These are phyloP conservation scores for Oxytropis ochrocephala DNA, from an alignment of 306 rosid species.

Conservation along the genomic window DNA sequence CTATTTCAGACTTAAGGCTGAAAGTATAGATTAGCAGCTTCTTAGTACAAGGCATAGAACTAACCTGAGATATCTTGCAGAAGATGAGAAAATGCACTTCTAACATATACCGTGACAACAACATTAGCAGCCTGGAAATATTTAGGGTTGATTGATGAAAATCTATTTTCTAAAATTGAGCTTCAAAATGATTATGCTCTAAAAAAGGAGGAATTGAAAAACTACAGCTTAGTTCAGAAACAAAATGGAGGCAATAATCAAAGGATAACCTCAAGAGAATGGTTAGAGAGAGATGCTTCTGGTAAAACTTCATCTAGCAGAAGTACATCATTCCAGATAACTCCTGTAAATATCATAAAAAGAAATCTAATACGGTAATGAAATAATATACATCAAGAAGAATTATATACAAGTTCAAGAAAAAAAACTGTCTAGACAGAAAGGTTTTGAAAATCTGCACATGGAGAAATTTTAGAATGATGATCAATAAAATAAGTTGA, in stretches of 20 bases:
- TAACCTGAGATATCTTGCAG: conserved; percentile 60
- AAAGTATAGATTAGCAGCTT: conserved; percentile 16
- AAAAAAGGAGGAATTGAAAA: conserved; percentile 8
- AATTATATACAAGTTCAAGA: neutral
- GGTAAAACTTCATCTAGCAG: conserved; percentile 63
- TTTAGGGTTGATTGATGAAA: conserved; percentile 17
- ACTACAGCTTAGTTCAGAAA: conserved; percentile 5
- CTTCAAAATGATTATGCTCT: neutral
- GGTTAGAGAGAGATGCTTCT: conserved; percentile 58
- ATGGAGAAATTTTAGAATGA: neutral
- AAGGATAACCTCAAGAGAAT: conserved; percentile 60
- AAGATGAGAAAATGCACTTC: conserved; percentile 61
- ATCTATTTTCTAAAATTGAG: conserved; percentile 10
- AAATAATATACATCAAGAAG: neutral
- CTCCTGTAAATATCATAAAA: conserved; percentile 40
- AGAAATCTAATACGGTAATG: neutral
- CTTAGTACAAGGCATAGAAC: conserved; percentile 15
- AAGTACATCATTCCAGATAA: conserved; percentile 61
- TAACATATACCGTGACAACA: conserved; percentile 39
- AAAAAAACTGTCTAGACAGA: conserved; percentile 1
- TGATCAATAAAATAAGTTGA: neutral
- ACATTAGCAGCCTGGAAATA: conserved; percentile 53
- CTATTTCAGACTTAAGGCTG: conserved; percentile 15
- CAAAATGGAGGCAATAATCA: conserved; percentile 9
- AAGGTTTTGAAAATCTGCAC: neutral